Conservation (phyloP, 2,329 filamentous ascomycete species). For the Curvularia sp. region DNA sequence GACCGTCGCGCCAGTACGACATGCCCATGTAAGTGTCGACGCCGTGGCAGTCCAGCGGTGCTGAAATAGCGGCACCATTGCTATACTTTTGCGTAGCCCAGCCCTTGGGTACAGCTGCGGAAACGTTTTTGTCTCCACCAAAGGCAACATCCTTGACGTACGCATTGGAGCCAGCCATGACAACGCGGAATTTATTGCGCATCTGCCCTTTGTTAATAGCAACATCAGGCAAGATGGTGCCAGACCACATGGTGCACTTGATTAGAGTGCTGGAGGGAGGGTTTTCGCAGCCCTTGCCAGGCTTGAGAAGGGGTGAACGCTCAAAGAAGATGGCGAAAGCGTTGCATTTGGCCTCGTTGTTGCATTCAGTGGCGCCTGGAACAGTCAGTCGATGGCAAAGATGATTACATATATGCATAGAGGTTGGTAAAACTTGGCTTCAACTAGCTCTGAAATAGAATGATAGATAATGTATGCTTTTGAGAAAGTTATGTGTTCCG, state of each 20-base stretch:
- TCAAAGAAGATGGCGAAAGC: constrained; percentile 34
- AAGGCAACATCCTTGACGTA: constrained; percentile 22
- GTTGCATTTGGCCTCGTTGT: constrained; percentile 20
- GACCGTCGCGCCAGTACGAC: constrained; percentile 30
- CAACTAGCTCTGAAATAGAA: background rate
- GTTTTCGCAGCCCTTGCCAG: constrained; percentile 21
- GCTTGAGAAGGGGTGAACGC: constrained; percentile 21
- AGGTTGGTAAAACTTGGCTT: background rate
- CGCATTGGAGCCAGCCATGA: constrained; percentile 30
- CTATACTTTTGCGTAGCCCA: constrained; percentile 22
- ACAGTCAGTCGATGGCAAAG: background rate
- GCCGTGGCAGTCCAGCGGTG: constrained; percentile 39
- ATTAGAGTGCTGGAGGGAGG: constrained; percentile 31
- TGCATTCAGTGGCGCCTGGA: constrained; percentile 15
- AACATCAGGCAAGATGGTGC: constrained; percentile 26
- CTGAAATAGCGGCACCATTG: constrained; percentile 37
- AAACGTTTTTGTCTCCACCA: constrained; percentile 1
- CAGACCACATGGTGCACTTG: constrained; percentile 38
- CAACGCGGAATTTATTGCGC: constrained; percentile 26
- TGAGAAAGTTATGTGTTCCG: too few relatives aligned
- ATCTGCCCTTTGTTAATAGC: constrained; percentile 37
- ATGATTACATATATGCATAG: background rate
- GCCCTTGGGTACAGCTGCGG: background rate
- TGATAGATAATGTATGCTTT: background rate
- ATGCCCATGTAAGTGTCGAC: constrained; percentile 36